Base-by-base conservation (phyloP, 305 asterid species). In the Fraxinus platypoda region DNA sequence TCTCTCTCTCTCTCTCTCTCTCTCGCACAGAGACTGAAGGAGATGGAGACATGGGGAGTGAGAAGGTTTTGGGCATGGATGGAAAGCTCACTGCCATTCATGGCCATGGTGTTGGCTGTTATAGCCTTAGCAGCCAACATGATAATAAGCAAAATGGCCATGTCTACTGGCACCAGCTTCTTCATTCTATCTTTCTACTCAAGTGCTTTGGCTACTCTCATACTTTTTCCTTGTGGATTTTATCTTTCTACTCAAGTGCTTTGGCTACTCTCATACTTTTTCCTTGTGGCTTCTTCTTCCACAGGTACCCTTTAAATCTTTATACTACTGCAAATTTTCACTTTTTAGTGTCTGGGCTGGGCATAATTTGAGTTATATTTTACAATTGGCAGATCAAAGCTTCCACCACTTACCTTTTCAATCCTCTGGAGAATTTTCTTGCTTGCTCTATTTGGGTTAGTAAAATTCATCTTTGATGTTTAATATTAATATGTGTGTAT, bases 141-240 rank as follows among this genome's bases (percentile, higher is more conserved):
- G 90, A 87, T 89, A 43, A 21, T 90, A 1, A 87, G 90, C 85
- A 90, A 91, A 82, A 77, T 84, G 64, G 97, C 94, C 35, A 91
- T 88, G 88, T 86, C 91, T 8, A 81, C 83, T 30, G 97, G 93
- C 77, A 84, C 90, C 77, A 89, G 91, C 76, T 85, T 84, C 87
- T 90, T 85, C 83, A 81, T 90, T 38, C 72, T 91, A 13, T 82
- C 91, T 9, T 90, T 90, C 4, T 92, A 90, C 79, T 88, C 93
- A 2, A 83, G 91, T 41, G 92, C 87, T 30, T 82, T 90, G 70
- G 92, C 93, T 23, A 82, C 92, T 6, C 85, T 90, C 28, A 35
- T 92, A 73, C 93, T 92, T 31, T 81, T 89, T 12, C 94, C 93
- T 34, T 84, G 80, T 34, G 88, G 83, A n/a, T 90, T 38, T 75